Percentiles rank a stretch among this genome's conserved stretches.
These are phyloP conservation scores for Triglochin maritima DNA, from an alignment of 106 monocot species.

Conservation along the genomic window DNA sequence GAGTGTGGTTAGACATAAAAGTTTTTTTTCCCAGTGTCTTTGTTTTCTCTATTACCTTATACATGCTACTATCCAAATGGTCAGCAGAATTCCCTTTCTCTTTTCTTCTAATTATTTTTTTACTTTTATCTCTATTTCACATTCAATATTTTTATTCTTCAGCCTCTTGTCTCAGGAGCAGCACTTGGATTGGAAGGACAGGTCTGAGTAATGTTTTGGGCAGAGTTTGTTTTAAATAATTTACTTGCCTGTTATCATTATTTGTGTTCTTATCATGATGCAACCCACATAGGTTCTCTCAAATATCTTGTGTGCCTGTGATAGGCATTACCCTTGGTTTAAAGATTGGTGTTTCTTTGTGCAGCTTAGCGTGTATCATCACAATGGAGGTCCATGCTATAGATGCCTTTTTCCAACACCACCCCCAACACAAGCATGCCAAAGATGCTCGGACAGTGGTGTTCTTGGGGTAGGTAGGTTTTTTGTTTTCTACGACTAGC, in stretches of 20 bases:
- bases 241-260: too few species aligned
- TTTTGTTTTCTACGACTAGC: background rate
- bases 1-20: too few species aligned
- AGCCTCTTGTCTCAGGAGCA: slow-evolving; percentile 97
- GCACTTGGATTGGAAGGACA: slow-evolving; percentile 97
- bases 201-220: slow-evolving; percentile 27
- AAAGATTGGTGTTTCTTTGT: slow-evolving; percentile 2
- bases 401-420: slow-evolving; percentile 97
- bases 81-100: too few species aligned
- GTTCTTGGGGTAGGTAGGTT: slow-evolving; percentile 97
- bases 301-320: too few species aligned
- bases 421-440: slow-evolving; percentile 88
- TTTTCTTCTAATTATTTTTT: too few species aligned
- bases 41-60: too few species aligned
- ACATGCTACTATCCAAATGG: too few species aligned
- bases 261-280: too few species aligned
- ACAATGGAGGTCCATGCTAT: slow-evolving; percentile 93
- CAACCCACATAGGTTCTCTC: too few species aligned
- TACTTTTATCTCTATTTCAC: too few species aligned
- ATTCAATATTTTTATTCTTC: slow-evolving; percentile 8
- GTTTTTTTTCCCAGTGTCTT: too few species aligned
- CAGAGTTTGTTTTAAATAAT: background rate
- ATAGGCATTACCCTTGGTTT: background rate
- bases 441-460: slow-evolving; percentile 98
- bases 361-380: slow-evolving; percentile 92